Evolutionary conservation across 1,284 basidiomycete species (phyloP).

Genomic region (Ceratobasidium sp.): DNA sequence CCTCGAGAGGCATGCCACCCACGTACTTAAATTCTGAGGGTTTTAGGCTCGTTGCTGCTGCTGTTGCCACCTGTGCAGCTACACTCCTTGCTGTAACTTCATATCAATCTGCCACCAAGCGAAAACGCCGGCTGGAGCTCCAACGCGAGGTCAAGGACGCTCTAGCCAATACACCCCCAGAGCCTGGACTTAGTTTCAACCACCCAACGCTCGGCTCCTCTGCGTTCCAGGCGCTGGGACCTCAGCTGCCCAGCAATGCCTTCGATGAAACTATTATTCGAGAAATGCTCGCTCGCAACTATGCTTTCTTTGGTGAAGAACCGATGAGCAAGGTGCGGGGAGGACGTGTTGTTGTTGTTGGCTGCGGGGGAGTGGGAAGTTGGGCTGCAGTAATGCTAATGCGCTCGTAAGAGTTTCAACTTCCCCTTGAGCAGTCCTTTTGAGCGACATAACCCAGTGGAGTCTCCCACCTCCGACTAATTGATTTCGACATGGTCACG

Average conservation of each 20-base stretch:
- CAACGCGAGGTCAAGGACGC: slow-evolving; percentile 61
- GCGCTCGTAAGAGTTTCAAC: slow-evolving; percentile 70
- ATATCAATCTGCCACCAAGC: slow-evolving; percentile 64
- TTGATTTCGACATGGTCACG: slow-evolving; percentile 95
- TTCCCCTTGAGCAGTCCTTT: background rate
- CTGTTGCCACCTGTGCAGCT: slow-evolving; percentile 68
- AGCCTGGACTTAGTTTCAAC: slow-evolving; percentile 19
- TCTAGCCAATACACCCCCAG: slow-evolving; percentile 27
- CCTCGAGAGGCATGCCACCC: slow-evolving; percentile 3
- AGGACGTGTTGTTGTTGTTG: slow-evolving; percentile 87
- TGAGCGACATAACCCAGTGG: slow-evolving; percentile 61
- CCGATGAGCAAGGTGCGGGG: slow-evolving; percentile 83
- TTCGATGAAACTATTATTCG: slow-evolving; percentile 82
- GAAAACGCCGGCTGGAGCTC: slow-evolving; percentile 65
- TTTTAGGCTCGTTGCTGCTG: slow-evolving; percentile 66
- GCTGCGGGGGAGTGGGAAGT: slow-evolving; percentile 96
- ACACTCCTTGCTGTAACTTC: slow-evolving; percentile 68
- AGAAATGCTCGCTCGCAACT: slow-evolving; percentile 93
- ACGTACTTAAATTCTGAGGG: slow-evolving; percentile 43
- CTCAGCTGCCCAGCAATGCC: background rate
- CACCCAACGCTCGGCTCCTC: background rate
- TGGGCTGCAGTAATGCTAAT: slow-evolving; percentile 96
- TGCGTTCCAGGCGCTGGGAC: background rate
- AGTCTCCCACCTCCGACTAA: slow-evolving; percentile 74
- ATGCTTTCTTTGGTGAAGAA: slow-evolving; percentile 93